Evolutionary conservation across 2,329 filamentous ascomycete genomes (phyloP).

Genomic region (Leptosphaerulina australis): DNA sequence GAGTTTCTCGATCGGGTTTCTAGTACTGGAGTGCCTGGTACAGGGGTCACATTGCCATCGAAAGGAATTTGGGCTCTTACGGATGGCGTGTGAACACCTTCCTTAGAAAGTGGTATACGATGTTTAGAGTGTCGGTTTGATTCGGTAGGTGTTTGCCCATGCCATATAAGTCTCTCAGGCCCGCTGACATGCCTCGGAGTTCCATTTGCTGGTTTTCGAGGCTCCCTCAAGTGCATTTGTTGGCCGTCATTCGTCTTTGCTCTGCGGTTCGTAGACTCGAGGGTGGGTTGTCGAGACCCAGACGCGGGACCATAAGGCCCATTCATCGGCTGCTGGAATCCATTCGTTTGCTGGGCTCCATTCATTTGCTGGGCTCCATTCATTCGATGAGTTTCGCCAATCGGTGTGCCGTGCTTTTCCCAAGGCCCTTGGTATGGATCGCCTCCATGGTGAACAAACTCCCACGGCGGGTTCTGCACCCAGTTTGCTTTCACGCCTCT

Average conservation of each 20-base stretch:
- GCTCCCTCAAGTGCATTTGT: background rate
- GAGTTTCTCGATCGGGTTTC: background rate
- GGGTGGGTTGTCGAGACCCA: too few species aligned
- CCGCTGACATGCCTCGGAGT: background rate
- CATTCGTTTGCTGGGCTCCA: too few species aligned
- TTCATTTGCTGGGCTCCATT: too few species aligned
- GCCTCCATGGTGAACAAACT: background rate
- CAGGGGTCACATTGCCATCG: background rate
- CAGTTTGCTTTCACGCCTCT: conserved; percentile 17
- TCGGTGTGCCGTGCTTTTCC: background rate
- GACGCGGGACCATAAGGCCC: too few species aligned
- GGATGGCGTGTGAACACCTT: background rate
- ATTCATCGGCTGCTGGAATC: too few species aligned
- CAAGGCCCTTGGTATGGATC: background rate
- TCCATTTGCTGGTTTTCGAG: background rate
- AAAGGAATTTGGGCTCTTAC: background rate
- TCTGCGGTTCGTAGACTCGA: too few species aligned
- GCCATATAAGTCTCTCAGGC: background rate
- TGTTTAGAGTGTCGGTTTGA: background rate
- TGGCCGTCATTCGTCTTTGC: too few species aligned
- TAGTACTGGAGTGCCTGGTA: background rate
- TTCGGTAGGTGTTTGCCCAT: background rate
- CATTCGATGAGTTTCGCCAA: too few species aligned
- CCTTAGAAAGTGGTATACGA: background rate
- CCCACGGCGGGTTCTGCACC: conserved; percentile 12